Percentiles rank a stretch among this genome's conserved stretches.
These are phyloP conservation scores for Backusella mclennaniae DNA, from an alignment of 192 early-diverging fungal species.

Conservation along the genomic window DNA sequence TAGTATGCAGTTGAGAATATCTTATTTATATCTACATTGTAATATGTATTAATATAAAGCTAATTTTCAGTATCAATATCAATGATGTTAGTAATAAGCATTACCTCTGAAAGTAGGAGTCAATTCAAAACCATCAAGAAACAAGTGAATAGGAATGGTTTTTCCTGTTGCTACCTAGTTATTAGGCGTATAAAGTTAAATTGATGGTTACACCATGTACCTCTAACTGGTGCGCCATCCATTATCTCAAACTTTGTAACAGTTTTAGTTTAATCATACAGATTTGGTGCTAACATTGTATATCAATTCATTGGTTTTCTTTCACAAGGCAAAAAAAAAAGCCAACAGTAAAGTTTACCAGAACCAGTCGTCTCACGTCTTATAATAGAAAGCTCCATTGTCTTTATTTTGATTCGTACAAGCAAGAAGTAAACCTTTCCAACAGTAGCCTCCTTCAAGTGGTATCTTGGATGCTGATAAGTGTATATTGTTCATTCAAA, in stretches of 20 bases:
- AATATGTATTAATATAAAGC: neutral
- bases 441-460: conserved; percentile 97
- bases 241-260: conserved; percentile 99
- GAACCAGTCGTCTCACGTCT: conserved; percentile 95
- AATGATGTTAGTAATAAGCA: neutral
- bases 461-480: conserved; percentile 61
- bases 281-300: conserved; percentile 83
- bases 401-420: conserved; percentile 99
- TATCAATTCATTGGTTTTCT: neutral
- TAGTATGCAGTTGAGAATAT: conserved; percentile 98
- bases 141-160: conserved; percentile 97
- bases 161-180: conserved; percentile 52
- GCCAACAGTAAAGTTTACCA: conserved; percentile 29
- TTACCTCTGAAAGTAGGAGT: conserved; percentile 88
- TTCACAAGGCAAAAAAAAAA: neutral
- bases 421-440: conserved; percentile 99
- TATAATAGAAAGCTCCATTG: conserved; percentile 99
- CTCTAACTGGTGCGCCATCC: conserved; percentile 95
- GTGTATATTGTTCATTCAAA: conserved; percentile 61
- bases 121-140: conserved; percentile 95
- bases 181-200: neutral
- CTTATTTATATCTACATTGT: conserved; percentile 76
- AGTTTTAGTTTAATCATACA: conserved; percentile 98
- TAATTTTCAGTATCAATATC: neutral
- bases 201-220: neutral